phyloP scores from a whole-genome alignment of 1,139 yeast genomes.

The Candida albicans region DNA sequence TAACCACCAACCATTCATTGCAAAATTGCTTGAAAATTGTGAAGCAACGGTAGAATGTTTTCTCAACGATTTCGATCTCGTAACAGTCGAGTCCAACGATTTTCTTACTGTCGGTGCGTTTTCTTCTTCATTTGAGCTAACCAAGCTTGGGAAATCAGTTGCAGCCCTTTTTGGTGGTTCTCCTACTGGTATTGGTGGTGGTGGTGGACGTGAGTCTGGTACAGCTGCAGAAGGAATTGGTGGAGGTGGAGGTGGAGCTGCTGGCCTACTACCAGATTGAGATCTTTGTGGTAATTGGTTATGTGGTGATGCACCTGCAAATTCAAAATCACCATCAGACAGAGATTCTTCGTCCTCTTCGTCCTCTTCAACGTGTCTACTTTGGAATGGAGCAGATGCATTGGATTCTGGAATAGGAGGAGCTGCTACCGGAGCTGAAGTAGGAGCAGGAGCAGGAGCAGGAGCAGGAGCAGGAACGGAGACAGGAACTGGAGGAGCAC shows the following conservation, averaged over 20 bases:
- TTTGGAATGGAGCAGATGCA: not conserved
- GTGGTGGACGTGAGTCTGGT: not conserved
- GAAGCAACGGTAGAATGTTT: constrained; percentile 21
- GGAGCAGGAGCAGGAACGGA: not conserved
- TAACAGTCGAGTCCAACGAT: constrained; percentile 12
- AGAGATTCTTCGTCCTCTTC: constrained; percentile 9
- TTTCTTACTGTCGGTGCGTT: constrained; percentile 12
- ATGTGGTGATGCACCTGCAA: constrained; percentile 5
- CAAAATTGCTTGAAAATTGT: not conserved
- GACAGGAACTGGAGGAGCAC: constrained; percentile 2
- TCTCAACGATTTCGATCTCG: constrained; percentile 21
- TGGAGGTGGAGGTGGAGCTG: constrained; percentile 15
- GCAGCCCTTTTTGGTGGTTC: constrained; percentile 20
- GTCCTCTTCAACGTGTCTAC: constrained; percentile 5
- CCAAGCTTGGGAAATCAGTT: constrained; percentile 25
- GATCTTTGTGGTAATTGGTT: constrained; percentile 9
- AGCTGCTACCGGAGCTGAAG: not conserved
- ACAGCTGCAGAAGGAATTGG: constrained; percentile 19
- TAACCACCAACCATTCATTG: constrained; percentile 59
- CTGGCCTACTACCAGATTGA: not conserved
- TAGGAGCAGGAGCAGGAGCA: not conserved
- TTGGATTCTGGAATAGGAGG: not conserved
- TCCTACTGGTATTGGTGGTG: constrained; percentile 14
- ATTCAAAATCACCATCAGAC: constrained; percentile 16
- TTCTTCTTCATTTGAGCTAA: constrained; percentile 13